phyloP scores from a whole-genome alignment of 257 asterid genomes.

The Gentiana straminea region DNA sequence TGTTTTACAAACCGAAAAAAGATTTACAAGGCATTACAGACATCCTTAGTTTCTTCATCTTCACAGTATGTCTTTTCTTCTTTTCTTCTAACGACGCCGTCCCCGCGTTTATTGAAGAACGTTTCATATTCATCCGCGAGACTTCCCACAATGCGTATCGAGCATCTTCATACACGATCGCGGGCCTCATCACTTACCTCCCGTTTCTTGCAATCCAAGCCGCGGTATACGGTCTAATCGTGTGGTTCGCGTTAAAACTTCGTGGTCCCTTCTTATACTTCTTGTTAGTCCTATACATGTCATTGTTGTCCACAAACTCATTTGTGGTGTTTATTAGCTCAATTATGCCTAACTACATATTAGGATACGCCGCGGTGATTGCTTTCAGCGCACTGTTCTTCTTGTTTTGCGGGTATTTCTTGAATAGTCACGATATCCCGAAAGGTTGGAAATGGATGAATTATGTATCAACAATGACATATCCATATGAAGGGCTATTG shows the following conservation, averaged over 20 bases:
- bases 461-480: slow-evolving; percentile 66
- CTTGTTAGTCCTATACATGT: slow-evolving; percentile 51
- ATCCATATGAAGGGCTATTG: slow-evolving; percentile 71
- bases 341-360: slow-evolving; percentile 77
- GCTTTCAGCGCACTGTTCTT: slow-evolving; percentile 85
- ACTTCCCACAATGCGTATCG: slow-evolving; percentile 79
- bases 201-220: slow-evolving; percentile 79
- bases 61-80: slow-evolving; percentile 73
- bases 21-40: slow-evolving; percentile 56
- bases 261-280: slow-evolving; percentile 42
- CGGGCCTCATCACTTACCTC: slow-evolving; percentile 69
- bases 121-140: slow-evolving; percentile 66
- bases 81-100: slow-evolving; percentile 87
- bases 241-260: slow-evolving; percentile 57
- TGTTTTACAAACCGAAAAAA: slow-evolving; percentile 52
- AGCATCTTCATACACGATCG: slow-evolving; percentile 82
- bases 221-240: slow-evolving; percentile 48
- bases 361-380: slow-evolving; percentile 79
- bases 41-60: slow-evolving; percentile 69
- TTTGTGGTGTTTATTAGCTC: slow-evolving; percentile 77
- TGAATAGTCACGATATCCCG: slow-evolving; percentile 47
- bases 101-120: slow-evolving; percentile 84
- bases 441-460: slow-evolving; percentile 82
- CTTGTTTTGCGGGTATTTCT: slow-evolving; percentile 68
- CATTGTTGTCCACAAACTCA: slow-evolving; percentile 63